A percentile compares a stretch with the other conserved stretches of the same genome.
These are phyloP conservation scores for Suhomyces tanzawaensis DNA, from an alignment of 805 yeast species.

Conservation along the genomic window DNA sequence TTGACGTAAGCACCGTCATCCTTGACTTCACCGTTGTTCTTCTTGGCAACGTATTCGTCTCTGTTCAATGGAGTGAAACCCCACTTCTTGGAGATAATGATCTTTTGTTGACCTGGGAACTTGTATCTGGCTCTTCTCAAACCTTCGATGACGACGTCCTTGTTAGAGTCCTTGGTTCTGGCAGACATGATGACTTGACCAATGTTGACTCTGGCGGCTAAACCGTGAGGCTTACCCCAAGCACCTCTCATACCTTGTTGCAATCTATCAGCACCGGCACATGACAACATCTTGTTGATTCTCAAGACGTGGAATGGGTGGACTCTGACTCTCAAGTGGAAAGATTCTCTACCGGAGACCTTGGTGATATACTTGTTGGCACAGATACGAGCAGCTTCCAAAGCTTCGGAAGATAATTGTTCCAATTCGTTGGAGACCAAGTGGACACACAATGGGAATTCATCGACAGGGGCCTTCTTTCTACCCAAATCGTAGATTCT, in stretches of 20 bases:
- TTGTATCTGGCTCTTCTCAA: constrained; percentile 99
- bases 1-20: constrained; percentile 99
- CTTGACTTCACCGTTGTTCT: constrained; percentile 97
- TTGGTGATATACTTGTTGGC: constrained; percentile 99
- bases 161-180: constrained; percentile 98
- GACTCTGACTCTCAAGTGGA: constrained; percentile 99
- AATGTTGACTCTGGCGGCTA: constrained; percentile 98
- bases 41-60: constrained; percentile 90
- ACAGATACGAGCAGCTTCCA: constrained; percentile 99
- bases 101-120: constrained; percentile 99
- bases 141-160: constrained; percentile 97
- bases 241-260: constrained; percentile 99
- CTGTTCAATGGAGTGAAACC: constrained; percentile 99
- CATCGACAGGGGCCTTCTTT: constrained; percentile 99
- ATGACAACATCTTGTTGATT: constrained; percentile 99
- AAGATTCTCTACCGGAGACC: constrained; percentile 96
- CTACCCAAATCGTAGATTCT: constrained; percentile 99
- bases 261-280: constrained; percentile 99
- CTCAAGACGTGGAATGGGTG: constrained; percentile 99
- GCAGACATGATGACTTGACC: constrained; percentile 98
- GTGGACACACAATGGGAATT: constrained; percentile 99
- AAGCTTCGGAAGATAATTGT: constrained; percentile 99
- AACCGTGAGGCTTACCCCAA: constrained; percentile 99
- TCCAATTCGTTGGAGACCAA: constrained; percentile 98
- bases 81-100: constrained; percentile 99